A percentile compares a stretch with the other conserved stretches of the same genome.
These are phyloP conservation scores for Termitomyces sp. DNA, from an alignment of 768 basidiomycete species.

Conservation along the genomic window DNA sequence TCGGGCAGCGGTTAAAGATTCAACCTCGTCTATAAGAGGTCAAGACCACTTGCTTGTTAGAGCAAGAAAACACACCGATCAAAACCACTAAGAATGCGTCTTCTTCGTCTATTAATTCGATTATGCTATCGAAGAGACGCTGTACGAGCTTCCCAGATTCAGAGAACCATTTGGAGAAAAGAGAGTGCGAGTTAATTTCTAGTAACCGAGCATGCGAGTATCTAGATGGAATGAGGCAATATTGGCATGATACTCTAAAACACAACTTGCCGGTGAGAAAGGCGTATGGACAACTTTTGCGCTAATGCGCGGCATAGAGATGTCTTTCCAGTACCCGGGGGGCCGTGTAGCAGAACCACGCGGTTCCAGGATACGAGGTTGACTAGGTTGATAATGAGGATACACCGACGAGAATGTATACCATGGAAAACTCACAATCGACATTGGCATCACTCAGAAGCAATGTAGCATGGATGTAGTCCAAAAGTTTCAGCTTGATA, in stretches of 20 bases:
- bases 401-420: neutral
- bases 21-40: conserved; percentile 79
- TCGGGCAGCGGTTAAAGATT: conserved; percentile 90
- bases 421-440: conserved; percentile 51
- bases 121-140: conserved; percentile 82
- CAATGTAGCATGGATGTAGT: conserved; percentile 93
- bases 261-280: conserved; percentile 65
- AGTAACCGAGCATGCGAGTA: conserved; percentile 84
- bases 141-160: conserved; percentile 99
- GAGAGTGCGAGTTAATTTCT: conserved; percentile 97
- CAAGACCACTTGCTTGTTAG: neutral
- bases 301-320: conserved; percentile 91
- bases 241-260: neutral
- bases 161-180: conserved; percentile 99
- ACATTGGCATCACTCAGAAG: conserved; percentile 87
- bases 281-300: conserved; percentile 89
- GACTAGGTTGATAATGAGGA: conserved; percentile 33
- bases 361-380: conserved; percentile 96
- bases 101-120: conserved; percentile 89
- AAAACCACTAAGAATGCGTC: conserved; percentile 89
- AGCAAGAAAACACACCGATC: conserved; percentile 53
- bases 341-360: conserved; percentile 90
- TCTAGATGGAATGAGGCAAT: conserved; percentile 30
- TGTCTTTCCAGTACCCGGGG: conserved; percentile 97
- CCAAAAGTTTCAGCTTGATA: conserved; percentile 83